A percentile compares a stretch with the other conserved stretches of the same genome.
Conservation (phyloP, 106 monocot genomes). For the Iris macrosiphon region DNA sequence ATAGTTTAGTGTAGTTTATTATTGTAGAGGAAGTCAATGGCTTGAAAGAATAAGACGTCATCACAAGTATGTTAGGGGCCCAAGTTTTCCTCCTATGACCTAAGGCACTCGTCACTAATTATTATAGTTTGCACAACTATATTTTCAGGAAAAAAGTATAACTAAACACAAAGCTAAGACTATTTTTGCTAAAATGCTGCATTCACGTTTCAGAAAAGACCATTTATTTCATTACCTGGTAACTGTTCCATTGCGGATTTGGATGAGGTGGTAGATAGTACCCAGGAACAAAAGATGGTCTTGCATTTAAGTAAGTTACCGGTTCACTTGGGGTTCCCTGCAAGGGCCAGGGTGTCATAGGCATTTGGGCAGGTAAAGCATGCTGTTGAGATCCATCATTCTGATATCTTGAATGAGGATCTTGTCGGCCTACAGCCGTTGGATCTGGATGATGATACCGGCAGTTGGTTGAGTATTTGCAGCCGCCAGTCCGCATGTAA, state of each 20-base stretch:
- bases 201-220: too few relatives aligned
- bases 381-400: constrained; percentile 5
- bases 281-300: constrained; percentile 5
- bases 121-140: neutral
- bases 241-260: constrained; percentile 9
- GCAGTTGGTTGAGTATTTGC: too few relatives aligned
- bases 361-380: constrained; percentile 8
- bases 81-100: too few relatives aligned
- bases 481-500: too few relatives aligned
- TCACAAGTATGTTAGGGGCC: too few relatives aligned
- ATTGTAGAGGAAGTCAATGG: too few relatives aligned
- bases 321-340: constrained; percentile 4
- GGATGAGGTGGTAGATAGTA: constrained; percentile 9
- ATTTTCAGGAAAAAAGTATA: neutral
- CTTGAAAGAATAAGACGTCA: too few relatives aligned
- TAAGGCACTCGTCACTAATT: neutral
- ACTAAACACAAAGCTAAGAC: neutral
- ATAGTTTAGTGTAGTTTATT: too few relatives aligned
- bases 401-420: constrained; percentile 7
- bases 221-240: neutral
- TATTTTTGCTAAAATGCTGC: neutral
- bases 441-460: too few relatives aligned
- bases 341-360: constrained; percentile 5
- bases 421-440: too few relatives aligned
- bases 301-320: neutral